Evolutionary conservation across 495 filamentous ascomycete genomes (phyloP), one percentile per base, ranked within the genome.

Genomic region (Ascodesmis nigricans): DNA sequence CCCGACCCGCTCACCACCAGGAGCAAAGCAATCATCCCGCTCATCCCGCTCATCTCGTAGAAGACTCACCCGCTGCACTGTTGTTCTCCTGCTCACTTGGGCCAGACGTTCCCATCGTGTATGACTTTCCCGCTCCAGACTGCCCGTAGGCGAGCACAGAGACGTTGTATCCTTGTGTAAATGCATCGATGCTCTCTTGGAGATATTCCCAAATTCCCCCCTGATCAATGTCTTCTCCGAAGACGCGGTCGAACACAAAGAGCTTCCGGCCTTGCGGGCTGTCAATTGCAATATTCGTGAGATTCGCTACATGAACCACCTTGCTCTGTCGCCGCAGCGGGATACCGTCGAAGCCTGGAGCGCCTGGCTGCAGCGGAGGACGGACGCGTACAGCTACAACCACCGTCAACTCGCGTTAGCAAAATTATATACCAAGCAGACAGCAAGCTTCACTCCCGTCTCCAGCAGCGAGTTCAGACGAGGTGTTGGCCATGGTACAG

Each of bases 41-140:
- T n/a, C n/a, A n/a, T n/a, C n/a, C n/a, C n/a, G n/a, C n/a, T 25
- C 8, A 15, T 25, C 21, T 18, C 18, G 23, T 4, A 29, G 18
- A 43, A 33, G 21, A 49, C 47, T 55, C 62, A 91, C 82, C 84
- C 78, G 82, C 91, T 0, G 69, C 56, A 8, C 74, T 64, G 29
- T 64, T 34, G 46, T 83, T 61, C n/a, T 60, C 63, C 48, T 92
- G 78, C 49, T 92, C 84, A 13, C 52, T 57, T 5, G 90, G 83
- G 2, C 83, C 80, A 2, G 87, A 77, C 1, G 87, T 99, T 25
- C 87, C 87, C 87, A 99, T 99, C 0, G 87, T 99, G 53, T 93
- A 95, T 1, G 87, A 99, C 58, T 99, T 99, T 47, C 87, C 87
- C n/a, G 87, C 81, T 23, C 87, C 87, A n/a, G 87, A 99, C 60